Evolutionary conservation across 78 protist species (phyloP).

Genomic region (Protostelium mycophagum): DNA sequence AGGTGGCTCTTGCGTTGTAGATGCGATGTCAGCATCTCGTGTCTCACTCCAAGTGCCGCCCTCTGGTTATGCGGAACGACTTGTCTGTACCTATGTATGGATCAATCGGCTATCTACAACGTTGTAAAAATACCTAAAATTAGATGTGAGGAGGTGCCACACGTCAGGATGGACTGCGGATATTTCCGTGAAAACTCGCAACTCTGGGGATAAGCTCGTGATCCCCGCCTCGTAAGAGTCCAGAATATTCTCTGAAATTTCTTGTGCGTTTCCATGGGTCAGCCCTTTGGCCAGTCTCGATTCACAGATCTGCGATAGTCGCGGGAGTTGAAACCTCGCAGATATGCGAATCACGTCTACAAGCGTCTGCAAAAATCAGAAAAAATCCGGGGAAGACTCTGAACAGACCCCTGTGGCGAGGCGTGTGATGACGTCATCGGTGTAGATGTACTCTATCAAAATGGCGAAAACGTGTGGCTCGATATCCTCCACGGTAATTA

Average conservation of each 20-base stretch:
- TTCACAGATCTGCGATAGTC: not conserved
- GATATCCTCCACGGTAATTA: not conserved
- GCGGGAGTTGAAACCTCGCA: not conserved
- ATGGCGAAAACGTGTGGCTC: not conserved
- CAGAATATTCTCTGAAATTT: not conserved
- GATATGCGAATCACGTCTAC: not conserved
- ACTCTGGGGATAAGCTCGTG: not conserved
- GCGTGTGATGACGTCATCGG: not conserved
- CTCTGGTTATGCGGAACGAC: not conserved
- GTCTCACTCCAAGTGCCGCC: not conserved
- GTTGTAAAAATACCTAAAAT: not conserved
- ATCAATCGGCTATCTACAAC: not conserved
- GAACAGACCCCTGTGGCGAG: not conserved
- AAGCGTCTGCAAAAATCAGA: not conserved
- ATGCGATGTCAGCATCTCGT: too few species aligned
- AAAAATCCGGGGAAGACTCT: not conserved
- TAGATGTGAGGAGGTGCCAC: not conserved
- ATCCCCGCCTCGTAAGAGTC: not conserved
- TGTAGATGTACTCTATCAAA: not conserved
- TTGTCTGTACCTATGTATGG: not conserved
- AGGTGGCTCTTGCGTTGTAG: too few species aligned
- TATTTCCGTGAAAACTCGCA: not conserved
- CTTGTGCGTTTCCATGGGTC: not conserved
- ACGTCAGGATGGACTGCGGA: not conserved
- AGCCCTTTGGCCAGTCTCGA: not conserved